Evolutionary conservation across 768 basidiomycete species (phyloP), one percentile per base, ranked within the genome.

Genomic region (Rhizopogon rudus): DNA sequence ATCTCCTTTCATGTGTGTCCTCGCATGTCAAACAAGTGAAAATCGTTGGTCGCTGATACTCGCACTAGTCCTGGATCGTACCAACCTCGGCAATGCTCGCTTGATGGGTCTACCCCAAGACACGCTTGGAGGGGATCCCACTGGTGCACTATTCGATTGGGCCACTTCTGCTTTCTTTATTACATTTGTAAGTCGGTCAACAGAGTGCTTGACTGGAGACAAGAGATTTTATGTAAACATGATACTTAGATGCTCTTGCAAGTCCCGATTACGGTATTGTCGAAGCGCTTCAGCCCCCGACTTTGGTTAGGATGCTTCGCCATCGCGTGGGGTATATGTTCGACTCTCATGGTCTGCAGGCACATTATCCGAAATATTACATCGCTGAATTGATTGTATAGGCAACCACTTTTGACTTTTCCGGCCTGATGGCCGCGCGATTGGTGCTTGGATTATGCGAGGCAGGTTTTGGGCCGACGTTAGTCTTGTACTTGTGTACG

Each of bases 1-100:
- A 87, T 60, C 76, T 86, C 25, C 84, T 84, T 66, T 83, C 83
- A 16, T 86, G 84, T 84, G 51, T 4, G 13, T 14, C 29, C 14
- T 45, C 43, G 10, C 43, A 31, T 22, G 16, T 10, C 35, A 28
- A 14, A 13, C 28, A 2, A 10, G 31, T 10, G 42, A 20, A 16
- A 53, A 35, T 8, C 37, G 17, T 40, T 35, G 20, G 10, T 22
- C 41, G 25, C 29, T 49, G n/a, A 25, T 40, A 16, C 48, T 40
- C 8, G 12, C 7, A 43, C 43, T 25, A 57, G 46, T 82, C 63
- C 72, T 88, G 50, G 86, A 88, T 64, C 79, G 86, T 52, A 81
- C 83, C 3, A 87, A 88, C 60, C 65, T 87, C 20, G 87, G 85
- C 12, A 88, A 88, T 66, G 87, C 87, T 41, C 75, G 86, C 44